A percentile compares a stretch with the other conserved stretches of the same genome.
phyloP scores from a whole-genome alignment of 2,329 filamentous ascomycete species.

The Parascedosporium putredinis region DNA sequence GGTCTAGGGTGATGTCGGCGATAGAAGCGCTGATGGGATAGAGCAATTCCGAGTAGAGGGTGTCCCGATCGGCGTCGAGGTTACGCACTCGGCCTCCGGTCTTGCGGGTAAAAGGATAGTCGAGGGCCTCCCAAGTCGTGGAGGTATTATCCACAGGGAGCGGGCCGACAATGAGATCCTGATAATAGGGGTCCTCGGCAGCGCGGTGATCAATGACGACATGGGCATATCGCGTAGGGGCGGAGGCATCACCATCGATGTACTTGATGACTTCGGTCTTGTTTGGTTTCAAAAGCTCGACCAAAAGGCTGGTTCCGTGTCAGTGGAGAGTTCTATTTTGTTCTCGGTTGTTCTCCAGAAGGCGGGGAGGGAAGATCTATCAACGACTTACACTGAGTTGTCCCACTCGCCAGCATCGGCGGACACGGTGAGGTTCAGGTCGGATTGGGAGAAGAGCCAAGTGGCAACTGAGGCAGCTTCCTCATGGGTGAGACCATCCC shows the following conservation, averaged over 20 bases:
- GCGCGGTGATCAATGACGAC: constrained; percentile 30
- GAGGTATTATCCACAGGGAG: constrained; percentile 24
- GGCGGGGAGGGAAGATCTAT: not conserved
- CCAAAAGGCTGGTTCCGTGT: constrained; percentile 10
- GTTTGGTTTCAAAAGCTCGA: constrained; percentile 27
- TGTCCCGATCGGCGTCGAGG: not conserved
- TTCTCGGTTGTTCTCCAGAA: too few species aligned
- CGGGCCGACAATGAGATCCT: constrained; percentile 38
- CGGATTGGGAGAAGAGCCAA: not conserved
- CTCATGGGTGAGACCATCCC: not conserved
- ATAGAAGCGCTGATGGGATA: constrained; percentile 8
- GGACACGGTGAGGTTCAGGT: not conserved
- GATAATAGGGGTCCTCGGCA: constrained; percentile 25
- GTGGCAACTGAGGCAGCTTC: not conserved
- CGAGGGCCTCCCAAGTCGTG: not conserved
- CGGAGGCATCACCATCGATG: constrained; percentile 25
- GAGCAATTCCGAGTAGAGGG: constrained; percentile 8
- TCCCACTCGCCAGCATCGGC: not conserved
- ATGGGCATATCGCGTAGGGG: constrained; percentile 31
- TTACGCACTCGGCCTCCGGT: not conserved
- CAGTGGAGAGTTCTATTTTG: too few species aligned
- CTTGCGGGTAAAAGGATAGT: not conserved
- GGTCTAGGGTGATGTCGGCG: constrained; percentile 31
- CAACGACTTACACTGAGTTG: not conserved
- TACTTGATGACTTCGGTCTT: constrained; percentile 37